Percentiles rank a stretch among this genome's conserved stretches.
Conservation (phyloP, 495 filamentous ascomycete genomes). For the Penicillium maclennaniae region DNA sequence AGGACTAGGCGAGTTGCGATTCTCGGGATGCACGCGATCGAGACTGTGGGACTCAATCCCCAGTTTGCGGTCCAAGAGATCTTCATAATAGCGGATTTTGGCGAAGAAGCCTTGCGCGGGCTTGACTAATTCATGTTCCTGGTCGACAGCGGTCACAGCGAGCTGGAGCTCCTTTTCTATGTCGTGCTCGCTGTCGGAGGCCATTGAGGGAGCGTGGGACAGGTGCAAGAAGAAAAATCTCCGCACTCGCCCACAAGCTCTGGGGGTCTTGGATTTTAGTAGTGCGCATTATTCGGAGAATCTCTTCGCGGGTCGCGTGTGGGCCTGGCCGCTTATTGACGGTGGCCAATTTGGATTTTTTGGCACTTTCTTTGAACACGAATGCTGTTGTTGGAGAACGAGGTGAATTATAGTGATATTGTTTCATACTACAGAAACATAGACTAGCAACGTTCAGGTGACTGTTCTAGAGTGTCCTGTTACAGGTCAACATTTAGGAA, state of each 20-base stretch:
- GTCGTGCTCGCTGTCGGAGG: conserved; percentile 30
- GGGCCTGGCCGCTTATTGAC: background rate
- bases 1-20: conserved; percentile 27
- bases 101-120: conserved; percentile 24
- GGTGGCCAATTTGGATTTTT: background rate
- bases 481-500: background rate
- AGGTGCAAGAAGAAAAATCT: background rate
- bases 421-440: too few relatives aligned
- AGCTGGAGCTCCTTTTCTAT: conserved; percentile 48
- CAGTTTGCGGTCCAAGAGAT: conserved; percentile 47
- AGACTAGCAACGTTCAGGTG: background rate
- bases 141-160: conserved; percentile 26
- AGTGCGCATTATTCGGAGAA: background rate
- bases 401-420: too few relatives aligned
- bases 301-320: background rate
- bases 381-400: background rate
- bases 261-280: conserved; percentile 1
- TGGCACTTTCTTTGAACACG: background rate
- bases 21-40: conserved; percentile 48
- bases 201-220: conserved; percentile 39
- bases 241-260: conserved; percentile 3
- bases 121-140: conserved; percentile 7
- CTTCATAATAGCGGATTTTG: conserved; percentile 42
- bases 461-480: background rate
- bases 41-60: conserved; percentile 52